Evolutionary conservation across 495 filamentous ascomycete species (phyloP).

Genomic region (Sporormia fimetaria): DNA sequence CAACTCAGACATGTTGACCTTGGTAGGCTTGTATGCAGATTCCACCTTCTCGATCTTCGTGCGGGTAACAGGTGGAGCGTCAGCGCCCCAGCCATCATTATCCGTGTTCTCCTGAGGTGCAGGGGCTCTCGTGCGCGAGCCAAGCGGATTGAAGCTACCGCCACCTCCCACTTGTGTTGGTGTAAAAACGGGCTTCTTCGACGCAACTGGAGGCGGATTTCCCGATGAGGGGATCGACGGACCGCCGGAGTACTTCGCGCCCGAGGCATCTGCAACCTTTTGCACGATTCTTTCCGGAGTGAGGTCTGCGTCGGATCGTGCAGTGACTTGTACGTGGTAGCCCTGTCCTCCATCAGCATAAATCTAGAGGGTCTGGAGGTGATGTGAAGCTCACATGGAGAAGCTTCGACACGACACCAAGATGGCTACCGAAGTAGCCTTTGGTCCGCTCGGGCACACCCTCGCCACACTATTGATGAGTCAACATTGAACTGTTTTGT

Average conservation of each 20-base stretch:
- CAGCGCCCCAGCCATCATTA: conserved; percentile 86
- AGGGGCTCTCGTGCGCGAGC: conserved; percentile 38
- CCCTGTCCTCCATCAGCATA: conserved; percentile 41
- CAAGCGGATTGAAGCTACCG: conserved; percentile 53
- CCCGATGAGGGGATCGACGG: conserved; percentile 39
- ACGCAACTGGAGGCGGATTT: conserved; percentile 53
- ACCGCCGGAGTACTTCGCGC: conserved; percentile 76
- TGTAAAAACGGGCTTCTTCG: conserved; percentile 81
- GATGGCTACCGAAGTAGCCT: conserved; percentile 93
- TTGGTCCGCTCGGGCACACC: conserved; percentile 97
- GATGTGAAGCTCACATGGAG: too few species aligned
- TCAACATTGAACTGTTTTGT: too few species aligned
- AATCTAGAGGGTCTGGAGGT: conserved; percentile 25
- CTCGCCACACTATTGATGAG: conserved; percentile 61
- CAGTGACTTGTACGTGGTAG: conserved; percentile 95
- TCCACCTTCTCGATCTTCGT: conserved; percentile 86
- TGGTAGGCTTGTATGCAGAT: conserved; percentile 85
- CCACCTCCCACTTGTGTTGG: conserved; percentile 59
- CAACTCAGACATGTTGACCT: conserved; percentile 74
- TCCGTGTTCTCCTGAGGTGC: conserved; percentile 43
- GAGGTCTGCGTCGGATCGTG: conserved; percentile 79
- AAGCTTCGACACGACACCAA: conserved; percentile 76
- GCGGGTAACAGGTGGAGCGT: conserved; percentile 80
- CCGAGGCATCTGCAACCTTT: conserved; percentile 92
- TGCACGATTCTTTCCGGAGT: conserved; percentile 77